Conservation (phyloP, 257 asterid species). For the Haberlea rhodopensis region DNA sequence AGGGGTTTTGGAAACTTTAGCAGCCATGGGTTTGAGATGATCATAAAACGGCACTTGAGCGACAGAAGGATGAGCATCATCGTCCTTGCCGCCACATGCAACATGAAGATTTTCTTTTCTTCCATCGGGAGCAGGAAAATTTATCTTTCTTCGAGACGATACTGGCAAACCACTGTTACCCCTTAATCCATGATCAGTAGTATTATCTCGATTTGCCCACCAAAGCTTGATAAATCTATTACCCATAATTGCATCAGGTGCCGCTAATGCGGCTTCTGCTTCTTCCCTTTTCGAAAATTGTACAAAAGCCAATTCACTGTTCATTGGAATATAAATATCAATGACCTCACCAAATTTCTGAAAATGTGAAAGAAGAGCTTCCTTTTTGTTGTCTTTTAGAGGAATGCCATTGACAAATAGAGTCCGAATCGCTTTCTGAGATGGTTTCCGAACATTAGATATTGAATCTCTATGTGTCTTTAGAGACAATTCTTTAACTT, state of each 20-base stretch:
- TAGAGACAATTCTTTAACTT: slow-evolving; percentile 42
- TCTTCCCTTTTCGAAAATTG: slow-evolving; percentile 88
- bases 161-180: slow-evolving; percentile 36
- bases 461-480: slow-evolving; percentile 51
- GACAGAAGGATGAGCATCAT: slow-evolving; percentile 32
- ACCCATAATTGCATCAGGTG: slow-evolving; percentile 99
- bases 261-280: slow-evolving; percentile 81
- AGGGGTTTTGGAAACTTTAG: slow-evolving; percentile 56
- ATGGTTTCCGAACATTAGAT: slow-evolving; percentile 51
- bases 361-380: slow-evolving; percentile 86
- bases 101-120: slow-evolving; percentile 51
- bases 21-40: slow-evolving; percentile 40
- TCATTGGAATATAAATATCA: slow-evolving; percentile 70
- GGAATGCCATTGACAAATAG: slow-evolving; percentile 81
- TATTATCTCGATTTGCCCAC: slow-evolving; percentile 96
- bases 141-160: slow-evolving; percentile 31
- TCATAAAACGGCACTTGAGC: slow-evolving; percentile 41
- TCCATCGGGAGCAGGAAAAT: slow-evolving; percentile 35
- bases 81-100: slow-evolving; percentile 42
- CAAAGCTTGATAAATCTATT: slow-evolving; percentile 91
- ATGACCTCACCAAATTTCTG: slow-evolving; percentile 84
- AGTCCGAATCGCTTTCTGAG: slow-evolving; percentile 76
- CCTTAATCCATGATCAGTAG: slow-evolving; percentile 57
- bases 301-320: slow-evolving; percentile 80
- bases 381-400: slow-evolving; percentile 77